These are phyloP conservation scores for Syzygium jambos DNA, from an alignment of 345 rosid genomes.

Conservation along the genomic window DNA sequence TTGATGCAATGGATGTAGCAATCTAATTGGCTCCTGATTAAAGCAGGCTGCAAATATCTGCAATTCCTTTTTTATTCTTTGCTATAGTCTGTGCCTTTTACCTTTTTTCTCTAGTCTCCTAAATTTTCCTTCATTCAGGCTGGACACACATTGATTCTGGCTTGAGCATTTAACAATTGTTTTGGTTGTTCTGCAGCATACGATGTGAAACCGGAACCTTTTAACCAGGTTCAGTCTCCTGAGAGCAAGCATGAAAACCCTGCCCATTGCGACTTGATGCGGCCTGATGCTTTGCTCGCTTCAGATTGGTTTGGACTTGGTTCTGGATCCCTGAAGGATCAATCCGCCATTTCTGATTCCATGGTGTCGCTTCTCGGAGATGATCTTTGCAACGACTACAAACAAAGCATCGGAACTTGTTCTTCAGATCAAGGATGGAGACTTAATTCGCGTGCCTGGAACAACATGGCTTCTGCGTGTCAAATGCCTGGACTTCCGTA, in stretches of 20 bases:
- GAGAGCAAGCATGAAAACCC: slow-evolving; percentile 25
- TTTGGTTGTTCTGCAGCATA: slow-evolving; percentile 22
- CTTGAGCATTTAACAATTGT: background rate
- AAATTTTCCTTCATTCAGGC: background rate
- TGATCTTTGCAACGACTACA: slow-evolving; percentile 52
- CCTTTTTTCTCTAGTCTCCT: background rate
- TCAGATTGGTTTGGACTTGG: slow-evolving; percentile 72
- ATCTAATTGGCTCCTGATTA: background rate
- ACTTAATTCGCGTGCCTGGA: slow-evolving; percentile 64
- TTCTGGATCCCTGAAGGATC: slow-evolving; percentile 42
- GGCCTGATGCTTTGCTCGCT: slow-evolving; percentile 60
- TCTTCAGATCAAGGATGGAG: slow-evolving; percentile 47
- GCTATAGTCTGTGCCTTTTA: background rate
- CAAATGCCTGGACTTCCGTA: slow-evolving; percentile 55
- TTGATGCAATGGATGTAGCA: background rate
- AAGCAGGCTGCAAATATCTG: slow-evolving; percentile 13
- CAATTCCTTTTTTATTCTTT: background rate
- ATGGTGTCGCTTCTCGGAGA: slow-evolving; percentile 65
- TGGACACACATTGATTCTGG: background rate
- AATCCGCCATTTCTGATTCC: slow-evolving; percentile 46
- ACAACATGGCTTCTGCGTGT: slow-evolving; percentile 79
- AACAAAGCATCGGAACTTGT: slow-evolving; percentile 38
- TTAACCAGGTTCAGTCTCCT: slow-evolving; percentile 22
- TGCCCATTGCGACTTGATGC: slow-evolving; percentile 18
- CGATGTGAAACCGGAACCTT: slow-evolving; percentile 32